Percentiles rank a stretch among this genome's conserved stretches.
These are phyloP conservation scores for Boletus tomentosulus DNA, from an alignment of 768 basidiomycete genomes.

Conservation along the genomic window DNA sequence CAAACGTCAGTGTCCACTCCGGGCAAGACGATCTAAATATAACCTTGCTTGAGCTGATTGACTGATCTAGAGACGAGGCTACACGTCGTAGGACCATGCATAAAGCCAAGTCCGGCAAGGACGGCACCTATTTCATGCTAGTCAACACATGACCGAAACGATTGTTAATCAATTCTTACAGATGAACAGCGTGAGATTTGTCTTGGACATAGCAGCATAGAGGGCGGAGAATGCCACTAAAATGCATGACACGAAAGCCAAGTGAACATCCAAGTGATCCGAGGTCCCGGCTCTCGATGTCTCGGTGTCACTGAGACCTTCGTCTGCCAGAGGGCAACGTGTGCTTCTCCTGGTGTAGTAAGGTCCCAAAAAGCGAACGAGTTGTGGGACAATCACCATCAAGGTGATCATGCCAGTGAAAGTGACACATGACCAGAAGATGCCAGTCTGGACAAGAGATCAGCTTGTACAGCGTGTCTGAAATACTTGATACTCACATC, in stretches of 20 bases:
- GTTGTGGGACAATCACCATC: conserved; percentile 15
- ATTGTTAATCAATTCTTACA: conserved; percentile 5
- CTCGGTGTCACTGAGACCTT: neutral
- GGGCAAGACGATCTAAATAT: neutral
- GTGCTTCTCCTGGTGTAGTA: conserved; percentile 14
- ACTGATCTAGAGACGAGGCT: conserved; percentile 28
- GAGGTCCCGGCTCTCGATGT: conserved; percentile 9
- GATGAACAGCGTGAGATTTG: conserved; percentile 4
- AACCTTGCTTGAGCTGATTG: conserved; percentile 28
- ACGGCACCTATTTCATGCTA: conserved; percentile 10
- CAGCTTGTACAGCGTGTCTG: neutral
- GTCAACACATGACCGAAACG: neutral
- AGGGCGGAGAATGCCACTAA: conserved; percentile 11
- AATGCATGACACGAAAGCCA: conserved; percentile 20
- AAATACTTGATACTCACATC: conserved; percentile 13
- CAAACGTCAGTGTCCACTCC: neutral
- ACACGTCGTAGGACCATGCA: conserved; percentile 18
- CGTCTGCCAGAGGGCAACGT: neutral
- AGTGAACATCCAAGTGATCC: conserved; percentile 29
- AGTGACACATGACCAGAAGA: conserved; percentile 19
- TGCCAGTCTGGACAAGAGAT: conserved; percentile 22
- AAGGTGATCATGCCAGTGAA: conserved; percentile 17
- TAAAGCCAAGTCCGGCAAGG: conserved; percentile 12
- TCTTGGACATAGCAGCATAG: conserved; percentile 10
- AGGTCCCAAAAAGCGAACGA: conserved; percentile 26